Conservation (phyloP, 129 eudicot genomes). For the Centella asiatica region DNA sequence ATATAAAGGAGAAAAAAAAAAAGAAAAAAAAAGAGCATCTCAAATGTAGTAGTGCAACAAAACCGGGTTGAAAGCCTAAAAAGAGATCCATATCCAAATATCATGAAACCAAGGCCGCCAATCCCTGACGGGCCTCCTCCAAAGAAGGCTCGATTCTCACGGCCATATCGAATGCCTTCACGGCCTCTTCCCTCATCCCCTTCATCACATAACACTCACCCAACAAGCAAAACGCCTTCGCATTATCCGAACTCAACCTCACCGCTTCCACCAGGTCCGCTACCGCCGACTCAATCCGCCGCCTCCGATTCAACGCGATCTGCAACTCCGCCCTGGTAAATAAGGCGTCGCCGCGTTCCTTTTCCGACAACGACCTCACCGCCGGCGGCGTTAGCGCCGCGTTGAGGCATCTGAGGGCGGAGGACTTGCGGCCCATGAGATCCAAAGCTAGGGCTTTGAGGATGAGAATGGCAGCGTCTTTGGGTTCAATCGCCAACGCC, state of each 20-base stretch:
- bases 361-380: conserved; percentile 26
- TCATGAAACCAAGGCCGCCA: conserved; percentile 19
- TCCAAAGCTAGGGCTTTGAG: conserved; percentile 39
- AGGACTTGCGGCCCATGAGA: conserved; percentile 26
- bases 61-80: too few relatives aligned
- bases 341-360: conserved; percentile 44
- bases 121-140: conserved; percentile 29
- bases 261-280: conserved; percentile 46
- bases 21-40: too few relatives aligned
- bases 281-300: conserved; percentile 49
- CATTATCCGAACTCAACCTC: conserved; percentile 26
- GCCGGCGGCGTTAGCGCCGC: conserved; percentile 38
- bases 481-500: conserved; percentile 34
- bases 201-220: conserved; percentile 42
- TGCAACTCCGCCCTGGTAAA: conserved; percentile 37
- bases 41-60: too few relatives aligned
- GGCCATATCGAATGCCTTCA: conserved; percentile 21
- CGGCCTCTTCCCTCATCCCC: conserved; percentile 23
- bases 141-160: conserved; percentile 20
- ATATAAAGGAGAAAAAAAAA: too few relatives aligned
- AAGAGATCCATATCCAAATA: neutral
- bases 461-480: conserved; percentile 35
- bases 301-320: conserved; percentile 25
- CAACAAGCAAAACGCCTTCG: conserved; percentile 35
- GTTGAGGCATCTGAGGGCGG: conserved; percentile 42